Evolutionary conservation across 2,329 filamentous ascomycete species (phyloP).

Genomic region (Penicillium oxalicum): DNA sequence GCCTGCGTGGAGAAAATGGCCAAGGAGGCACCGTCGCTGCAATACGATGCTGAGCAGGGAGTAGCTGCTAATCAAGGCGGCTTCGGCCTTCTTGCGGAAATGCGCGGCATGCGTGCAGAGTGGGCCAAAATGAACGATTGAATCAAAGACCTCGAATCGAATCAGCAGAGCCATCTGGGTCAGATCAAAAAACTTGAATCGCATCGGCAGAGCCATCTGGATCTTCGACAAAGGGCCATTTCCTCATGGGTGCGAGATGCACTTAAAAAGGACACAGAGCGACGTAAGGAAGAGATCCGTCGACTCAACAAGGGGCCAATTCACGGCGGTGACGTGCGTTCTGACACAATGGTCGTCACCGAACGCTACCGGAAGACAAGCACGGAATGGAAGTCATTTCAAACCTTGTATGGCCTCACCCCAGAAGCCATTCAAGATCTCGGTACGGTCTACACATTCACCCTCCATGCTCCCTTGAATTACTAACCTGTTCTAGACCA

Average conservation of each 20-base stretch:
- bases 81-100: background rate
- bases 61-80: too few species aligned
- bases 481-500: conserved; percentile 4
- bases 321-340: conserved; percentile 5
- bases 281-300: conserved; percentile 1
- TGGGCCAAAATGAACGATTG: background rate
- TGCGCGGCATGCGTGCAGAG: background rate
- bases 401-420: conserved; percentile 5
- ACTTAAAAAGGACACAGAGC: conserved; percentile 4
- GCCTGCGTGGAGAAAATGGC: background rate
- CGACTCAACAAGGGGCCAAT: conserved; percentile 4
- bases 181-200: conserved; percentile 1
- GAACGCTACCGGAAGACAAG: conserved; percentile 5
- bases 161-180: conserved; percentile 8
- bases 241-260: conserved; percentile 6
- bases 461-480: background rate
- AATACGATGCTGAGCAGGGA: background rate
- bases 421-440: conserved; percentile 5
- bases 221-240: conserved; percentile 6
- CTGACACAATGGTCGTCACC: conserved; percentile 4
- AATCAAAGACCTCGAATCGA: conserved; percentile 2
- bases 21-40: background rate
- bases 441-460: conserved; percentile 4
- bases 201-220: conserved; percentile 8
- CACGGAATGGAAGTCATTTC: conserved; percentile 4